Conservation (phyloP, 2,329 filamentous ascomycete genomes). For the Canariomyces notabilis region DNA sequence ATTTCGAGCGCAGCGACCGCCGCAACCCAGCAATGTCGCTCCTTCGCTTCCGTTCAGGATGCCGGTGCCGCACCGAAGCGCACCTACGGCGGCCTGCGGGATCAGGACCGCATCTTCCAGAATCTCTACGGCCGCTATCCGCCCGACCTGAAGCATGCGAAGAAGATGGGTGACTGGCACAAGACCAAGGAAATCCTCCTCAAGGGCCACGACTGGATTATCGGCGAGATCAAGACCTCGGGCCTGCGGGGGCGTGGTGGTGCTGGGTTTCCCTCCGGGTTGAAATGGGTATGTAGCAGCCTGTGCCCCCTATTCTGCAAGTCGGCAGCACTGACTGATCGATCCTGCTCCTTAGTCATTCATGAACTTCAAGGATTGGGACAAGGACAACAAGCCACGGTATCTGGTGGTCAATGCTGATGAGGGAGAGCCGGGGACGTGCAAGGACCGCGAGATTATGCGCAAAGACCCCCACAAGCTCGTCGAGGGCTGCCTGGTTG, state of each 20-base stretch:
- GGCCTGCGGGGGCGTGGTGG: conserved; percentile 93
- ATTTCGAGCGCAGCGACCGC: conserved; percentile 39
- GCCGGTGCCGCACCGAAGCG: conserved; percentile 61
- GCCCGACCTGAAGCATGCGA: conserved; percentile 84
- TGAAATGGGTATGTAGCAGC: conserved; percentile 84
- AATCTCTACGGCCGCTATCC: conserved; percentile 95
- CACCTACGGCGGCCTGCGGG: conserved; percentile 79
- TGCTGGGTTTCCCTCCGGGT: conserved; percentile 92
- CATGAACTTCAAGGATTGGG: conserved; percentile 99
- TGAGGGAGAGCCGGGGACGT: conserved; percentile 96
- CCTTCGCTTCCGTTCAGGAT: conserved; percentile 78
- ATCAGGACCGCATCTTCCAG: conserved; percentile 98
- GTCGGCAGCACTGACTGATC: conserved; percentile 18
- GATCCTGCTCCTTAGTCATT: conserved; percentile 62
- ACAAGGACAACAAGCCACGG: conserved; percentile 91
- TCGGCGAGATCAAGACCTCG: conserved; percentile 93
- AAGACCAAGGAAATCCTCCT: conserved; percentile 97
- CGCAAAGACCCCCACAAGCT: conserved; percentile 99
- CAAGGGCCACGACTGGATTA: conserved; percentile 99
- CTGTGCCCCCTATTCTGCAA: too few relatives aligned
- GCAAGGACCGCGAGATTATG: conserved; percentile 99
- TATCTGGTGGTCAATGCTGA: conserved; percentile 98
- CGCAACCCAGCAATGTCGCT: conserved; percentile 55
- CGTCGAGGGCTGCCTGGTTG: conserved; percentile 91
- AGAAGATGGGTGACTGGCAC: conserved; percentile 99